Evolutionary conservation across 345 rosid genomes (phyloP).

Genomic region (Eucalyptus lansdowneana): DNA sequence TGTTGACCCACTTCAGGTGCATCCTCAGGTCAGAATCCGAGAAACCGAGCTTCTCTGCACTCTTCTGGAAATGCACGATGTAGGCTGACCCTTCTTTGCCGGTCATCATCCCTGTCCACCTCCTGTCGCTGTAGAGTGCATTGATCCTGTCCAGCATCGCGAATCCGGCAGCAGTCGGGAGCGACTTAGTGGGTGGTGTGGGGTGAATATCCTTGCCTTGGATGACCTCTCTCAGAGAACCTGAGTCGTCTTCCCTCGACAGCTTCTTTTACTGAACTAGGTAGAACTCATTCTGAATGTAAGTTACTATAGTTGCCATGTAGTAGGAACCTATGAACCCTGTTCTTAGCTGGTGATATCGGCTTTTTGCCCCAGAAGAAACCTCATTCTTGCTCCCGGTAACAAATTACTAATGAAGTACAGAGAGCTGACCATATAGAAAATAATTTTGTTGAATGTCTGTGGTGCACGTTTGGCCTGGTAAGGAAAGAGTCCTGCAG

Average conservation of each 20-base stretch:
- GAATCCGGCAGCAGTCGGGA: background rate
- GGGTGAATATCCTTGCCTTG: conserved; percentile 5
- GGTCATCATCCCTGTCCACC: conserved; percentile 17
- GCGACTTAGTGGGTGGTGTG: background rate
- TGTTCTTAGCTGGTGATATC: conserved; percentile 17
- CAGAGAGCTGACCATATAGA: background rate
- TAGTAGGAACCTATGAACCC: conserved; percentile 9
- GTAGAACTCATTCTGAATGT: background rate
- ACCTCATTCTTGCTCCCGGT: background rate
- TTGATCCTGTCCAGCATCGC: background rate
- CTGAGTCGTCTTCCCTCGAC: background rate
- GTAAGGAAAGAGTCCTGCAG: background rate
- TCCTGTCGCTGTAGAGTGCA: conserved; percentile 10
- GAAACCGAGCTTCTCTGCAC: background rate
- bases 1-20: conserved; percentile 12
- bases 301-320: background rate
- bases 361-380: background rate
- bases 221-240: conserved; percentile 8
- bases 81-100: background rate
- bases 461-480: background rate
- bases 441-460: background rate
- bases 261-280: conserved; percentile 10
- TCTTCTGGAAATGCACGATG: conserved; percentile 3
- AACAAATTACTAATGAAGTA: background rate
- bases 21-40: background rate